These are phyloP conservation scores for Stentor coeruleus DNA, from an alignment of 73 alveolate genomes.

Conservation along the genomic window DNA sequence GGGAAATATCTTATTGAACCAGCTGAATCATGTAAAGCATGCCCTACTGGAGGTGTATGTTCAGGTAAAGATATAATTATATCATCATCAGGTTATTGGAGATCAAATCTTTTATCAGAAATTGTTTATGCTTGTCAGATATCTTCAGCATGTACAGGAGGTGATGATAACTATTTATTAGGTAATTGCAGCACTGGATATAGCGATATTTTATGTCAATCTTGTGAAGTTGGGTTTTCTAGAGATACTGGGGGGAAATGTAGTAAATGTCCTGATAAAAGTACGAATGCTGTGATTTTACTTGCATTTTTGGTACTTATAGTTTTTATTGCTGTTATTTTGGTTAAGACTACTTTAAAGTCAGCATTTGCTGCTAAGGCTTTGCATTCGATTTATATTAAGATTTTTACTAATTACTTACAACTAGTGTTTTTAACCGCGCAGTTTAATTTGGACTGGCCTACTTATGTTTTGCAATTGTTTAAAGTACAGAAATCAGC, in stretches of 20 bases:
- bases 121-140: not conserved
- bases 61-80: not conserved
- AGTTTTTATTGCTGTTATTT: not conserved
- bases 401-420: too few relatives aligned
- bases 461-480: not conserved
- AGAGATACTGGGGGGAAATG: not conserved
- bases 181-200: slow-evolving; percentile 32
- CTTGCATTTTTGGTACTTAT: not conserved
- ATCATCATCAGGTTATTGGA: not conserved
- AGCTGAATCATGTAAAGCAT: not conserved
- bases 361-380: not conserved
- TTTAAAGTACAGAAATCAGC: not conserved
- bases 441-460: not conserved
- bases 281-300: not conserved
- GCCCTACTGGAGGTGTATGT: not conserved
- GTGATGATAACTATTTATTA: too few relatives aligned
- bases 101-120: not conserved
- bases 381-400: not conserved
- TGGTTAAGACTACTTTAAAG: not conserved
- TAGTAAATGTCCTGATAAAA: not conserved
- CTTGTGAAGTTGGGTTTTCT: not conserved
- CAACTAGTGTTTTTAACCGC: not conserved
- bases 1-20: not conserved
- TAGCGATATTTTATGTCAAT: slow-evolving; percentile 39
- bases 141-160: not conserved